Evolutionary conservation across 1,139 yeast genomes (phyloP).

Genomic region (Zygoascus hellenicus): DNA sequence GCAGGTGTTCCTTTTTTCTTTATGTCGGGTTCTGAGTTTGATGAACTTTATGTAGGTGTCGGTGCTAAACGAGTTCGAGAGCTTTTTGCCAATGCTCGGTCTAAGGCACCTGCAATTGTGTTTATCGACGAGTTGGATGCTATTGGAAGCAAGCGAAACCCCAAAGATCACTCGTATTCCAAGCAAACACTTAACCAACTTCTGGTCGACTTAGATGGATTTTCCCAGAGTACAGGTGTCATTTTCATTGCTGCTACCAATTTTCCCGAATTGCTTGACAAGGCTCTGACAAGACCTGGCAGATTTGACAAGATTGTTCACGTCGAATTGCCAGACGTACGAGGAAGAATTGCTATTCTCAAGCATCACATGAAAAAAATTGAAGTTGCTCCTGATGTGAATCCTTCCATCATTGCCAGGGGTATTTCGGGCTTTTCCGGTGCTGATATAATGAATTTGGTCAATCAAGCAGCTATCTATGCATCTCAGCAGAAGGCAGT

Average conservation of each 20-base stretch:
- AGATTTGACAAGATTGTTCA: conserved; percentile 94
- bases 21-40: conserved; percentile 98
- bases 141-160: conserved; percentile 95
- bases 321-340: conserved; percentile 94
- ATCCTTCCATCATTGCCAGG: conserved; percentile 83
- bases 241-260: conserved; percentile 97
- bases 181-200: conserved; percentile 95
- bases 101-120: conserved; percentile 93
- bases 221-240: conserved; percentile 86
- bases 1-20: conserved; percentile 98
- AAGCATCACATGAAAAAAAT: conserved; percentile 90
- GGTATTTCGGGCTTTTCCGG: conserved; percentile 98
- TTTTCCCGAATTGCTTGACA: conserved; percentile 94
- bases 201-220: conserved; percentile 94
- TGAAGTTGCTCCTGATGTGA: conserved; percentile 78
- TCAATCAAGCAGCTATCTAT: conserved; percentile 95
- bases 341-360: conserved; percentile 92
- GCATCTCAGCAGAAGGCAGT: conserved; percentile 92
- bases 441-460: conserved; percentile 91
- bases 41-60: conserved; percentile 96
- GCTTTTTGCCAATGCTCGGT: conserved; percentile 85
- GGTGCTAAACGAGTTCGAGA: conserved; percentile 98
- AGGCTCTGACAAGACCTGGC: conserved; percentile 97
- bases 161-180: conserved; percentile 96
- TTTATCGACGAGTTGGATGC: conserved; percentile 97